Evolutionary conservation across 495 filamentous ascomycete genomes (phyloP).

Genomic region (Melanomma pulvis-pyrius): DNA sequence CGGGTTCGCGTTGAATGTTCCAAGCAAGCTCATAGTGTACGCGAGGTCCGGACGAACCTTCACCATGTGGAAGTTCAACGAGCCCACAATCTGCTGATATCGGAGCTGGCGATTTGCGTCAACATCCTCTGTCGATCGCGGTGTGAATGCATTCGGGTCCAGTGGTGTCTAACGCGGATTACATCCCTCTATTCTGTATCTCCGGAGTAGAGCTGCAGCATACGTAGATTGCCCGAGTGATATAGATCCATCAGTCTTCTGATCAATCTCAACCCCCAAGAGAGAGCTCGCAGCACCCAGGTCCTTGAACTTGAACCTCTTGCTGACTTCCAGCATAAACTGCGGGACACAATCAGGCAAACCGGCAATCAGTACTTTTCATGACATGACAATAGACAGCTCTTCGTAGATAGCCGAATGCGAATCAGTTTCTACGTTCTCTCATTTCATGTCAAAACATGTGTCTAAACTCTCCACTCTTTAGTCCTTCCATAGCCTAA

Average conservation of each 20-base stretch:
- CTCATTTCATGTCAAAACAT: too few relatives aligned
- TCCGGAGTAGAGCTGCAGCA: not conserved
- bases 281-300: not conserved
- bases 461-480: too few relatives aligned
- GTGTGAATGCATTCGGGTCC: not conserved
- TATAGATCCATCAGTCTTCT: not conserved
- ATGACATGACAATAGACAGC: too few relatives aligned
- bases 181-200: not conserved
- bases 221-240: not conserved
- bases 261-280: conserved; percentile 1
- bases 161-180: not conserved
- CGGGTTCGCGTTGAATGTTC: conserved; percentile 13
- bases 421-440: too few relatives aligned
- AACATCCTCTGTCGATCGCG: not conserved
- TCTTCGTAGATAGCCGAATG: too few relatives aligned
- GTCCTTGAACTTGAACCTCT: conserved; percentile 19
- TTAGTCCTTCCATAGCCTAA: too few relatives aligned
- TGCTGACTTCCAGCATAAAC: not conserved
- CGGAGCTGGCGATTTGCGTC: not conserved
- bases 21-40: conserved; percentile 5
- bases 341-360: not conserved
- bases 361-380: conserved; percentile 7
- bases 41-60: conserved; percentile 6
- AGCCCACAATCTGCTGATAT: conserved; percentile 5
- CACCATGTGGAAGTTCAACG: conserved; percentile 1